Conservation (phyloP, 371 early-diverging fungal genomes). For the Cokeromyces recurvatus region DNA sequence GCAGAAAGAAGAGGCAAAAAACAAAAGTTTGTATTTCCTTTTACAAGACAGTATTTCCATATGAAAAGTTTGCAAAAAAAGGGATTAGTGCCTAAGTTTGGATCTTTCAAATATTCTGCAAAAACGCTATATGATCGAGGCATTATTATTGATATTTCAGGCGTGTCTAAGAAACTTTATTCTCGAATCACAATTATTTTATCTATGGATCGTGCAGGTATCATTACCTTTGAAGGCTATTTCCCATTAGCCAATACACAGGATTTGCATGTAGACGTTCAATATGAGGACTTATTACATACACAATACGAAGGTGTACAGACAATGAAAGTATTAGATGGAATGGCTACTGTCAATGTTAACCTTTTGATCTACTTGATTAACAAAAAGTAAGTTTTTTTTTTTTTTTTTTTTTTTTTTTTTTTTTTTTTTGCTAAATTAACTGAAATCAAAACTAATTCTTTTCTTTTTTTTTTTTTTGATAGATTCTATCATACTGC, state of each 20-base stretch:
- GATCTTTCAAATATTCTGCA: constrained; percentile 98
- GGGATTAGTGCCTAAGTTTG: constrained; percentile 92
- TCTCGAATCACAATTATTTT: constrained; percentile 85
- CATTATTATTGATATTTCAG: constrained; percentile 83
- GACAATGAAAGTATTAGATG: constrained; percentile 87
- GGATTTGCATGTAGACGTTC: constrained; percentile 73
- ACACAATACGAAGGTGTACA: constrained; percentile 91
- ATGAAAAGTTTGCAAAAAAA: constrained; percentile 77
- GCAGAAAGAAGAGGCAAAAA: constrained; percentile 77
- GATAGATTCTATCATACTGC: background rate
- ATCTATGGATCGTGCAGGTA: constrained; percentile 88
- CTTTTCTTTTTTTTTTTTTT: background rate
- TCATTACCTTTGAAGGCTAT: constrained; percentile 83
- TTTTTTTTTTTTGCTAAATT: too few relatives aligned
- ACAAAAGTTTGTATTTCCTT: constrained; percentile 71
- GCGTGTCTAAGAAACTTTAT: constrained; percentile 77
- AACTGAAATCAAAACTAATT: too few relatives aligned
- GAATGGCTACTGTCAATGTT: constrained; percentile 91
- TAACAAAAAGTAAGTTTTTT: constrained; percentile 87
- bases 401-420: background rate
- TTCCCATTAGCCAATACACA: constrained; percentile 73
- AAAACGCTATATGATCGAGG: constrained; percentile 90
- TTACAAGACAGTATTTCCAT: constrained; percentile 93
- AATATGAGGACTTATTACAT: constrained; percentile 91
- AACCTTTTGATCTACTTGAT: constrained; percentile 92